phyloP scores from a whole-genome alignment of 768 basidiomycete species.

The Paxillus rubicundulus region DNA sequence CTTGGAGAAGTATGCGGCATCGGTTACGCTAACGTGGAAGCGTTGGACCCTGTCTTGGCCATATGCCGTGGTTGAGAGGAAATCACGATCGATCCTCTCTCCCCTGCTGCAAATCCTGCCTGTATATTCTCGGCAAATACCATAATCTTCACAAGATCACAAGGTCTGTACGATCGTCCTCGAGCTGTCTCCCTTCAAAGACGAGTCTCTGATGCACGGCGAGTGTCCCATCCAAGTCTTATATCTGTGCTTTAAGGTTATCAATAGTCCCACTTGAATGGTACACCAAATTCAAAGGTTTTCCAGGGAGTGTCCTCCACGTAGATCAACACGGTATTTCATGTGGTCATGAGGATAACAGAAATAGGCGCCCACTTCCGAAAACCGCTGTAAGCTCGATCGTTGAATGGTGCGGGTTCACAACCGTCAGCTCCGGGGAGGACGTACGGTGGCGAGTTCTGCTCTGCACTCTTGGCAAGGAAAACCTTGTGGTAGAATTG shows the following conservation, averaged over 20 bases:
- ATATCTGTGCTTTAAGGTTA: conserved; percentile 73
- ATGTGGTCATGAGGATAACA: neutral
- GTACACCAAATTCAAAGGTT: conserved; percentile 84
- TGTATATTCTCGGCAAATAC: conserved; percentile 72
- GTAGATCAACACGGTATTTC: conserved; percentile 78
- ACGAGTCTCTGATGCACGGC: conserved; percentile 78
- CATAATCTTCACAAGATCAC: conserved; percentile 43
- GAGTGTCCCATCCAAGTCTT: conserved; percentile 71
- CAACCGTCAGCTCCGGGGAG: neutral
- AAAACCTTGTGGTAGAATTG: neutral
- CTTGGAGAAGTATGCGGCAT: conserved; percentile 11
- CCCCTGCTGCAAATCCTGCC: conserved; percentile 13
- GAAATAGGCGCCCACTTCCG: neutral
- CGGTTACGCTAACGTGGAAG: conserved; percentile 15
- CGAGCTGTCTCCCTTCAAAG: conserved; percentile 85
- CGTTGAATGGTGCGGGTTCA: neutral
- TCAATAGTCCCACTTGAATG: conserved; percentile 86
- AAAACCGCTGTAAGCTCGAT: neutral
- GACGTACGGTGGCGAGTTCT: neutral
- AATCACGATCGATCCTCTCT: conserved; percentile 20
- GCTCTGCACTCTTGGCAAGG: neutral
- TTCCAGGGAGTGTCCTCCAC: conserved; percentile 78
- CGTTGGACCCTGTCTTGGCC: conserved; percentile 6
- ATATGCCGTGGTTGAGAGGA: conserved; percentile 15
- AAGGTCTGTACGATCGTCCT: conserved; percentile 41